Evolutionary conservation across 2,329 filamentous ascomycete genomes (phyloP).

Genomic region (Phaeosphaeriaceae sp.): DNA sequence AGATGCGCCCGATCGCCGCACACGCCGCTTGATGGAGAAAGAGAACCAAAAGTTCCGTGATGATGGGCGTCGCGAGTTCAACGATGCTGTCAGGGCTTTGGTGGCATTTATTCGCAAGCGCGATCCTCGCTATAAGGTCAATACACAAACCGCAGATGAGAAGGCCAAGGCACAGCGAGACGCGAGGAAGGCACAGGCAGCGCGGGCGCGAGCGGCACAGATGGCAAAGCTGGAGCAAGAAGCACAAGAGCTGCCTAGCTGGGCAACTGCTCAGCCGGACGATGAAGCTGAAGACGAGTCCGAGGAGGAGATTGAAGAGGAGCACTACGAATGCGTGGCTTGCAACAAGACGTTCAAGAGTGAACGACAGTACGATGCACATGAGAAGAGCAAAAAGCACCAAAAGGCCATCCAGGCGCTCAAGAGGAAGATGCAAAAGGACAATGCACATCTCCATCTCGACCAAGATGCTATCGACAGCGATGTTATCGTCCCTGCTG

Average conservation of each 20-base stretch:
- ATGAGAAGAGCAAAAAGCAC: slow-evolving; percentile 98
- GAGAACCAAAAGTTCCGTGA: slow-evolving; percentile 88
- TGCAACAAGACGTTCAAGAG: slow-evolving; percentile 80
- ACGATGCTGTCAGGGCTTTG: slow-evolving; percentile 86
- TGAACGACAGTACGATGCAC: slow-evolving; percentile 87
- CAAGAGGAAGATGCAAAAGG: slow-evolving; percentile 80
- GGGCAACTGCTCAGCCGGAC: slow-evolving; percentile 71
- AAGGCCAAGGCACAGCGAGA: slow-evolving; percentile 80
- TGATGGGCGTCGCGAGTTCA: slow-evolving; percentile 85
- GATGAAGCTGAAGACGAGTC: slow-evolving; percentile 64
- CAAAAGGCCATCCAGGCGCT: slow-evolving; percentile 83
- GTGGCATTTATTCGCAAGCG: slow-evolving; percentile 90
- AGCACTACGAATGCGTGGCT: slow-evolving; percentile 69
- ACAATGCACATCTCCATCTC: slow-evolving; percentile 69
- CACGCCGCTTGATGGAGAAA: slow-evolving; percentile 89
- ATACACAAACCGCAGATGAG: slow-evolving; percentile 79
- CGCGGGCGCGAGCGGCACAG: slow-evolving; percentile 81
- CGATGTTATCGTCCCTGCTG: slow-evolving; percentile 44
- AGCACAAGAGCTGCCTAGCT: slow-evolving; percentile 73
- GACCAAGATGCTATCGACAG: slow-evolving; percentile 46
- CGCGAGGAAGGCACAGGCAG: slow-evolving; percentile 83
- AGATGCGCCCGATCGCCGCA: slow-evolving; percentile 85
- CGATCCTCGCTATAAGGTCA: slow-evolving; percentile 83
- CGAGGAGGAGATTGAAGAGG: slow-evolving; percentile 57
- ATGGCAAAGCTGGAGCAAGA: slow-evolving; percentile 74